Conservation (phyloP, 306 rosid species). For the Lagenaria siceraria region DNA sequence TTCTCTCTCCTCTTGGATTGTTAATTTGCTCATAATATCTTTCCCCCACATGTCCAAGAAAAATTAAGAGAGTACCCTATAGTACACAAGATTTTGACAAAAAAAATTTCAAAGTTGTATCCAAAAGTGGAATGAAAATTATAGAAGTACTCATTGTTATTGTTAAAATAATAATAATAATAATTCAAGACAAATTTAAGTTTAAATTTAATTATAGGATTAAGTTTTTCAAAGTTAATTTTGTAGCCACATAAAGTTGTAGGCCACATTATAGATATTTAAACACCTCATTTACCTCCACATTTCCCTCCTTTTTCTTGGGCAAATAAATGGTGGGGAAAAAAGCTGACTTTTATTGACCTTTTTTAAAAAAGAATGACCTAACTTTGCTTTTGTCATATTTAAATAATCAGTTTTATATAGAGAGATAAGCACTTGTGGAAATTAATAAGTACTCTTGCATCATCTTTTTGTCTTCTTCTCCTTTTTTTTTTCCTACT, state of each 20-base stretch:
- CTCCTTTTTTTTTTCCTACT: not conserved
- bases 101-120: not conserved
- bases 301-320: not conserved
- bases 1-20: not conserved
- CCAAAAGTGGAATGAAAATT: not conserved
- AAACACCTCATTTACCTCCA: not conserved
- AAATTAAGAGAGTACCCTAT: conserved; percentile 1
- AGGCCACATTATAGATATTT: not conserved
- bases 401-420: not conserved
- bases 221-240: not conserved
- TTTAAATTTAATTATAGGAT: not conserved
- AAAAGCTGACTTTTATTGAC: not conserved
- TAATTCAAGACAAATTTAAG: not conserved
- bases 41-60: not conserved
- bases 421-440: not conserved
- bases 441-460: not conserved
- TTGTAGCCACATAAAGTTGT: not conserved
- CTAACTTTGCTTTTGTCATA: not conserved
- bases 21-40: not conserved
- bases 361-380: not conserved
- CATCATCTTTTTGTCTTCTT: not conserved
- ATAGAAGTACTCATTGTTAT: not conserved
- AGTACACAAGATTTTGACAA: not conserved
- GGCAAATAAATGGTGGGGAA: not conserved
- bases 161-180: not conserved